Evolutionary conservation across 176 grass and related monocot species (phyloP).

Genomic region (Zizania latifolia): DNA sequence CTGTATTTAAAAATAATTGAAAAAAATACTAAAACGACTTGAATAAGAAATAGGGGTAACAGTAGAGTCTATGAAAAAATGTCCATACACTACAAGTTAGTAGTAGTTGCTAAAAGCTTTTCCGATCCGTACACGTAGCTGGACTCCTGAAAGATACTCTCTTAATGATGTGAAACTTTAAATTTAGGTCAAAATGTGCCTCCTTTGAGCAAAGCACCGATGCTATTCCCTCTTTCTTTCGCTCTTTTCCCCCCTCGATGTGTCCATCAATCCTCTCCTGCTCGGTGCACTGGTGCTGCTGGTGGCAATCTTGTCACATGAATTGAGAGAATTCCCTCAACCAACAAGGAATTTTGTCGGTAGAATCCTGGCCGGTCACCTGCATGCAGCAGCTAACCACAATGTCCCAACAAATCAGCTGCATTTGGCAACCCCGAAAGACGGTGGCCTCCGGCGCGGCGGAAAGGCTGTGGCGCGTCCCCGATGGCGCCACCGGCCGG

Average conservation of each 20-base stretch:
- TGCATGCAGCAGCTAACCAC: background rate
- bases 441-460: background rate
- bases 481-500: background rate
- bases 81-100: background rate
- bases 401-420: background rate
- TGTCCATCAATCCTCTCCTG: constrained; percentile 4
- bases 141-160: background rate
- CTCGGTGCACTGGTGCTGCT: background rate
- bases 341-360: constrained; percentile 10
- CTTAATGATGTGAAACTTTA: background rate
- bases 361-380: constrained; percentile 8
- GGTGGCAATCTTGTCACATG: constrained; percentile 31
- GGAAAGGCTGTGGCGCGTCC: background rate
- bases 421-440: constrained; percentile 29
- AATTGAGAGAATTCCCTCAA: constrained; percentile 6
- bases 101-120: background rate
- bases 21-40: too few species aligned
- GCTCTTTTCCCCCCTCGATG: background rate
- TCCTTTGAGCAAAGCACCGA: constrained; percentile 25
- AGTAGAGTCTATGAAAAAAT: background rate
- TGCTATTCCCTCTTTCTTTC: constrained; percentile 11
- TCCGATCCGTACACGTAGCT: background rate
- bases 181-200: constrained; percentile 1
- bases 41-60: too few species aligned
- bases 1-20: too few species aligned